Evolutionary conservation across 148 eudicot species (phyloP).

Genomic region (Rhododendron ferrugineum): DNA sequence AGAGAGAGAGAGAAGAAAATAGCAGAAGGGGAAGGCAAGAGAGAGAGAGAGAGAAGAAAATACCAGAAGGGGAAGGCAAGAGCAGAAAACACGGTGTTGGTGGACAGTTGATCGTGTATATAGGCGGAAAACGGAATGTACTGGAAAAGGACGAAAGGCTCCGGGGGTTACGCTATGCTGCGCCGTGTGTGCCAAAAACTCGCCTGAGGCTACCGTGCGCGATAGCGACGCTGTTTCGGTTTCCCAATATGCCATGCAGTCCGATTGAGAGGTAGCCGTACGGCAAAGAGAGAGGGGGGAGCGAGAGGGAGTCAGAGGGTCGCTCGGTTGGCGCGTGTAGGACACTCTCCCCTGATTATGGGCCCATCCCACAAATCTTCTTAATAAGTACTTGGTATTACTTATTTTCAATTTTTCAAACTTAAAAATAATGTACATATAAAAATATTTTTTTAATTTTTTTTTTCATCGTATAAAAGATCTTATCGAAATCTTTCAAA

Average conservation of each 20-base stretch:
- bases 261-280: not conserved
- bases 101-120: not conserved
- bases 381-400: no score
- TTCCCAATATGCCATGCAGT: not conserved
- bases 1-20: no score
- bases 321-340: not conserved
- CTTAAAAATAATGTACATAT: no score
- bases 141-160: not conserved
- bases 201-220: not conserved
- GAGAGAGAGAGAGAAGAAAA: not conserved
- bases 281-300: not conserved
- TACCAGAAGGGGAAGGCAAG: not conserved
- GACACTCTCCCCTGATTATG: no score
- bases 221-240: not conserved
- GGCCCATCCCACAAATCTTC: not conserved
- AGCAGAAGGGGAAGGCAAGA: no score
- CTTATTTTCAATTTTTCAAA: no score
- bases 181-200: not conserved
- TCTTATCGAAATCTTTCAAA: no score
- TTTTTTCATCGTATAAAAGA: no score
- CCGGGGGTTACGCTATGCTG: not conserved
- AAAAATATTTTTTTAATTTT: no score
- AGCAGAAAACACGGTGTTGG: not conserved
- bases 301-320: not conserved
- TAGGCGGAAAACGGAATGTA: not conserved